Evolutionary conservation across 2,329 filamentous ascomycete genomes (phyloP).

Genomic region (Colletotrichum simmondsii): DNA sequence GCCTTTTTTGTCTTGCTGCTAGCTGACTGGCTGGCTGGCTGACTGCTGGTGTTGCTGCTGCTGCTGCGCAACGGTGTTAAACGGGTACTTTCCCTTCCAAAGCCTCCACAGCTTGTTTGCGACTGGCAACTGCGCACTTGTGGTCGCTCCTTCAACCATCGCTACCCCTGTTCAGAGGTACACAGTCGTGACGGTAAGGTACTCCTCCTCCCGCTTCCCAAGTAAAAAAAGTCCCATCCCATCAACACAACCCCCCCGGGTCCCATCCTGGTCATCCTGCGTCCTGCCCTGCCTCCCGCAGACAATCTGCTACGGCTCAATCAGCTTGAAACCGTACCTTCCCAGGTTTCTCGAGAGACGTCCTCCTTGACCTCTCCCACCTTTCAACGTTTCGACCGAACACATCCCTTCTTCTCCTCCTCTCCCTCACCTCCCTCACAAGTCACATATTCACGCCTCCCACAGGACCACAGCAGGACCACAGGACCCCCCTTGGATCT

Average conservation of each 20-base stretch:
- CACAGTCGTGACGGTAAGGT: too few species aligned
- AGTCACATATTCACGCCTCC: neutral
- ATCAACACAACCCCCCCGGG: too few species aligned
- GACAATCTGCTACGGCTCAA: constrained; percentile 33
- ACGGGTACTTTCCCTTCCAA: neutral
- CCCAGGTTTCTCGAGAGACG: constrained; percentile 18
- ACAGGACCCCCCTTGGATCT: neutral
- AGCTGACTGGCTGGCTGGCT: neutral
- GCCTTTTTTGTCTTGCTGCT: neutral
- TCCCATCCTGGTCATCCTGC: constrained; percentile 9
- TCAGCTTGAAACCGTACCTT: constrained; percentile 33
- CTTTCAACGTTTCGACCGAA: constrained; percentile 22
- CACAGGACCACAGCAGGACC: neutral
- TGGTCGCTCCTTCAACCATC: constrained; percentile 20
- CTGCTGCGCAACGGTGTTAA: constrained; percentile 9
- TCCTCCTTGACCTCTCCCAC: constrained; percentile 26
- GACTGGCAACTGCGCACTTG: neutral
- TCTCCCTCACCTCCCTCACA: constrained; percentile 10
- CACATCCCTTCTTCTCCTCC: constrained; percentile 25
- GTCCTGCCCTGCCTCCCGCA: constrained; percentile 17
- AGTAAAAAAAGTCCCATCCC: neutral
- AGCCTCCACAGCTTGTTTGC: neutral
- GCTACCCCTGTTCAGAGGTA: constrained; percentile 15
- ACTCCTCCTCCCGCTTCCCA: neutral
- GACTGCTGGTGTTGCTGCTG: neutral